Evolutionary conservation across 352 stramenopile species (phyloP), one percentile per base, ranked within the genome.

Genomic region (Globisporangium paddicum): DNA sequence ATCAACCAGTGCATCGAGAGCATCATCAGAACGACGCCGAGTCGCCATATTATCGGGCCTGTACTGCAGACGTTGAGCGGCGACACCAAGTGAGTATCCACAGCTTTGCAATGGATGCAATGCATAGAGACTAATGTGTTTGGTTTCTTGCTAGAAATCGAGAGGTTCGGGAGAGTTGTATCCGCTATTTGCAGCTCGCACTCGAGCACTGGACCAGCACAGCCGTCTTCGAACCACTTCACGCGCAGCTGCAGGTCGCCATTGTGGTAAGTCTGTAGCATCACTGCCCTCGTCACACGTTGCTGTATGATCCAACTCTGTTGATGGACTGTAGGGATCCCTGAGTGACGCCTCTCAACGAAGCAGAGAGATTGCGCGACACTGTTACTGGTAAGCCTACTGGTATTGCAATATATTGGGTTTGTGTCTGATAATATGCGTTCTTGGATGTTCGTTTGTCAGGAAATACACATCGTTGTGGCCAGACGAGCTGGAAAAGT

Each of bases 301-400:
- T n/a, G n/a, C n/a, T n/a, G n/a, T n/a, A 42, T 42, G 16, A 18
- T 42, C 37, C 19, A 42, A 42, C 37, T 21, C 5, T 42, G 44
- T 19, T 19, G 18, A 14, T 32, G 18, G 9, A 23, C 41, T 74
- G 13, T 37, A 81, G 72, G 41, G 53, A 16, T 67, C 71, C 40
- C 66, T 89, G 4, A 84, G 75, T 26, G 77, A 86, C 41, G 72
- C 79, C 16, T 89, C 75, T 5, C 71, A 76, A 16, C 84, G 82
- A 69, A 71, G 70, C 40, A 63, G 79, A 59, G 75, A 86, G 53
- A 75, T 68, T 13, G 74, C 75, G 2, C 66, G 79, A 40, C 66
- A 85, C 28, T 87, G 79, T 47, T 89, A 89, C 38, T 87, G 79
- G 79, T 89, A 14, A 10, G 38, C 4, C 0, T 3, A 23, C 32